Evolutionary conservation across 2,329 filamentous ascomycete species (phyloP).

Genomic region (Pseudogymnoascus sp.): DNA sequence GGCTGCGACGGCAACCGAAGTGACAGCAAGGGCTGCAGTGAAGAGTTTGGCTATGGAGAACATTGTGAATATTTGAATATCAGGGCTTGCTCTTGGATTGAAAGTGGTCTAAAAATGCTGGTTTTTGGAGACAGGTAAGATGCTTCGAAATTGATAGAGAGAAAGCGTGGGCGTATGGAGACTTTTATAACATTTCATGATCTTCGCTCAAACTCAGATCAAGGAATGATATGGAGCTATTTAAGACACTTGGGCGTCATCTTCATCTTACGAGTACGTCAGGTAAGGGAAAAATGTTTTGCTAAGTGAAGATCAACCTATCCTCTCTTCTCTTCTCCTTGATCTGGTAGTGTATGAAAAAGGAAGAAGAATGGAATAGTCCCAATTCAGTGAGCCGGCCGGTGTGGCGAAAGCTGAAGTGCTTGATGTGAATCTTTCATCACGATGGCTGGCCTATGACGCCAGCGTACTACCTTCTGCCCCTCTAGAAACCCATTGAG

Average conservation of each 20-base stretch:
- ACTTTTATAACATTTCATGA: neutral
- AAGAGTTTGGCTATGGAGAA: neutral
- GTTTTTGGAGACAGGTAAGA: too few species aligned
- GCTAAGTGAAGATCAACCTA: neutral
- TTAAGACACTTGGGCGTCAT: neutral
- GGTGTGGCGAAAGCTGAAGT: neutral
- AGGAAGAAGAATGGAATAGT: neutral
- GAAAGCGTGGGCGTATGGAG: neutral
- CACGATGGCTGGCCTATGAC: neutral
- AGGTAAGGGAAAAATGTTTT: neutral
- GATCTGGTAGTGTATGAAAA: neutral
- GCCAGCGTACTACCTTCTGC: too few species aligned
- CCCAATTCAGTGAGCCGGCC: neutral
- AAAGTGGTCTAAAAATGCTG: neutral
- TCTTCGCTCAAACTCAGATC: neutral
- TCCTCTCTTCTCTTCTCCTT: neutral
- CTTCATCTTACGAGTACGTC: neutral
- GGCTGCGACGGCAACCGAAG: neutral
- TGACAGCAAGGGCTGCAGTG: neutral
- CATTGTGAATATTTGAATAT: neutral
- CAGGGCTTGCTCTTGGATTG: neutral
- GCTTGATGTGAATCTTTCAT: neutral
- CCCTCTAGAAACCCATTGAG: neutral
- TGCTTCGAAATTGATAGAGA: neutral
- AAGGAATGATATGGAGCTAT: neutral